Conservation (phyloP, 106 monocot species). For the Narthecium ossifragum region DNA sequence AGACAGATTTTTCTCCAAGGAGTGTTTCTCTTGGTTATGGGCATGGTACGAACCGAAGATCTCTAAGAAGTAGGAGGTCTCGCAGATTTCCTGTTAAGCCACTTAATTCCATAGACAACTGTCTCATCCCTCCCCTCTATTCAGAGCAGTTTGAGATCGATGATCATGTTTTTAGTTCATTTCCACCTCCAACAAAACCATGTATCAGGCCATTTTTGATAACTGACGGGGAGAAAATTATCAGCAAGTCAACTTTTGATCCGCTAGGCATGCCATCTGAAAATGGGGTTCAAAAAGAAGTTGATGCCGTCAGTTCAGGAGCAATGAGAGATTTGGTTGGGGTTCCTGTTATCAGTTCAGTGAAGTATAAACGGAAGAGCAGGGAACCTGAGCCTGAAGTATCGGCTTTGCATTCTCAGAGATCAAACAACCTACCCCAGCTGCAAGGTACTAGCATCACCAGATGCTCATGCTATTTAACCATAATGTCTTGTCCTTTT, state of each 20-base stretch:
- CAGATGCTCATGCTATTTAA: neutral
- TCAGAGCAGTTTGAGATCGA: conserved; percentile 36
- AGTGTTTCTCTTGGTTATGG: conserved; percentile 18
- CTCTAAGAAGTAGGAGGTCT: conserved; percentile 25
- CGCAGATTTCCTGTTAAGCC: conserved; percentile 30
- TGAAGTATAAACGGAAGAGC: conserved; percentile 25
- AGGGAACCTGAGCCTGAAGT: conserved; percentile 2
- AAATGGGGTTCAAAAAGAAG: neutral
- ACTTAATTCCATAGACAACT: conserved; percentile 30
- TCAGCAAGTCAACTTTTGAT: conserved; percentile 39
- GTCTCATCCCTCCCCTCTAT: conserved; percentile 44
- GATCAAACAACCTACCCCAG: conserved; percentile 9
- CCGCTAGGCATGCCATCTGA: conserved; percentile 2
- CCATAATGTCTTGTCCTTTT: neutral
- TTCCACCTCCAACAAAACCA: conserved; percentile 6
- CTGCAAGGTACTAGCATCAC: conserved; percentile 22
- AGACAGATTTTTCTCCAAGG: conserved; percentile 14
- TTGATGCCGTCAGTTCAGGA: neutral
- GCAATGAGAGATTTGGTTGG: conserved; percentile 11
- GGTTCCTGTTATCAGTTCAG: conserved; percentile 13
- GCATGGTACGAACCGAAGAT: conserved; percentile 24
- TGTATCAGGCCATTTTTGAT: conserved; percentile 31
- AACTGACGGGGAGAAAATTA: conserved; percentile 32
- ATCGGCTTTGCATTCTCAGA: neutral
- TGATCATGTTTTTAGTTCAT: conserved; percentile 40